A percentile compares a stretch with the other conserved stretches of the same genome.
Conservation (phyloP, 1,284 basidiomycete species). For the Puccinia brachypodii region DNA sequence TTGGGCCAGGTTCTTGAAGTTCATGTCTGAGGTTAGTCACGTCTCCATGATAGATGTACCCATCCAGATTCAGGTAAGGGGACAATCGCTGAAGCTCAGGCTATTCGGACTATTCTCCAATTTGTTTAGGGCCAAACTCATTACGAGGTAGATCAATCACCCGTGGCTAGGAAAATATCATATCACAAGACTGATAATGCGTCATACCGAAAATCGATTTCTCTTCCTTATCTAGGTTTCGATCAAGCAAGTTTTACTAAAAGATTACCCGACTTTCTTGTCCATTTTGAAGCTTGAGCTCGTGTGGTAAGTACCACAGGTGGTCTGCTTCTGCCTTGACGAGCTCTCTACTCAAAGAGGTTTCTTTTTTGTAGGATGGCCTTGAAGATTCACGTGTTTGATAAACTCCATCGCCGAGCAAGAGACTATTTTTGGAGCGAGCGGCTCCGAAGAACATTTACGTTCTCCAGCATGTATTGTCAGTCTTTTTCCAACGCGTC, state of each 20-base stretch:
- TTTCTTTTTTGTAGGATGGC: constrained; percentile 24
- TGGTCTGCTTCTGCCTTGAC: background rate
- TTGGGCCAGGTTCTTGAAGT: constrained; percentile 57
- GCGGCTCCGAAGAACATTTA: constrained; percentile 60
- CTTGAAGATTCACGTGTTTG: constrained; percentile 45
- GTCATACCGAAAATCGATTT: background rate
- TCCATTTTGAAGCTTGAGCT: constrained; percentile 36
- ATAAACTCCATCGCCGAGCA: constrained; percentile 42
- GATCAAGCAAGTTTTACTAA: constrained; percentile 44
- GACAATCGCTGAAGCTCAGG: background rate
- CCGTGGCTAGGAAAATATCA: background rate
- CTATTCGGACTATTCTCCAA: background rate
- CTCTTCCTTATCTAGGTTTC: constrained; percentile 20
- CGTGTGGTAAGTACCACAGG: constrained; percentile 22
- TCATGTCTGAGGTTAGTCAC: constrained; percentile 58
- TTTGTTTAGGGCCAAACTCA: constrained; percentile 30
- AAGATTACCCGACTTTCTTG: constrained; percentile 35
- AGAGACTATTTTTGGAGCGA: constrained; percentile 60
- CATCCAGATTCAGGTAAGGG: background rate
- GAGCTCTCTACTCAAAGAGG: background rate
- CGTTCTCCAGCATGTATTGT: constrained; percentile 59
- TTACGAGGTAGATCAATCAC: constrained; percentile 26
- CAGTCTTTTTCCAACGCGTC: constrained; percentile 35
- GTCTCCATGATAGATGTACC: background rate
- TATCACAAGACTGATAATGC: background rate